Evolutionary conservation across 352 stramenopile species (phyloP), one percentile per base, ranked within the genome.

Genomic region (Globisporangium irregulare): DNA sequence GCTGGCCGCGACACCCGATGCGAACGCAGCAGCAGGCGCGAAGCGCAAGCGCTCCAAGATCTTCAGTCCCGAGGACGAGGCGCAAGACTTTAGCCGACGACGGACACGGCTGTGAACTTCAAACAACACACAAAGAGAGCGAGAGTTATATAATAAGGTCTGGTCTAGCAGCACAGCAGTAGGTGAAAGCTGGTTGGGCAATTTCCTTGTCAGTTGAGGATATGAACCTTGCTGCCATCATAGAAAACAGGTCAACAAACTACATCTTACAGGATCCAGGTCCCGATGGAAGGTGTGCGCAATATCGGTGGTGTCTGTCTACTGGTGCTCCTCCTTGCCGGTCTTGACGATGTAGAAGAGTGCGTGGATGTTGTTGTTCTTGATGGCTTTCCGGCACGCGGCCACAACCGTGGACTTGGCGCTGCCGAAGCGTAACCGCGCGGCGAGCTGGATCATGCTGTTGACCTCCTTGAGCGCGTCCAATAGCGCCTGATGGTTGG

Each of bases 391-490:
- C 64, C 90, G 84, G 63, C 87, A 95, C 46, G 87, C 87, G 12
- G 89, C 74, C 46, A 97, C 86, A 64, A 95, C 86, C 12, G 77
- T 87, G 29, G 86, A 83, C 77, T 97, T 97, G 24, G 89, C 80
- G 34, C 84, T 86, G 34, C 89, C 93, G 54, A 96, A 91, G 55
- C 93, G 90, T 36, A 98, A 76, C 4, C 88, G 84, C 14, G 92
- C 86, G 4, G 92, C 92, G 27, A 95, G 78, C 75, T 98, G 91
- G 58, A 98, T 97, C 81, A 95, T 96, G 56, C 79, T 83, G 70
- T 98, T 98, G 12, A 98, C 90, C 24, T 98, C 85, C 61, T 98
- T 97, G 3, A 98, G 77, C 38, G 87, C 81, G 32, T 91, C 86
- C n/a, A 98, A 72, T 48, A 98, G 78, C 32, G 85, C 89, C 59